A percentile compares a stretch with the other conserved stretches of the same genome.
Evolutionary conservation across 2,329 filamentous ascomycete species (phyloP).

Genomic region (Colletotrichum acutatum): DNA sequence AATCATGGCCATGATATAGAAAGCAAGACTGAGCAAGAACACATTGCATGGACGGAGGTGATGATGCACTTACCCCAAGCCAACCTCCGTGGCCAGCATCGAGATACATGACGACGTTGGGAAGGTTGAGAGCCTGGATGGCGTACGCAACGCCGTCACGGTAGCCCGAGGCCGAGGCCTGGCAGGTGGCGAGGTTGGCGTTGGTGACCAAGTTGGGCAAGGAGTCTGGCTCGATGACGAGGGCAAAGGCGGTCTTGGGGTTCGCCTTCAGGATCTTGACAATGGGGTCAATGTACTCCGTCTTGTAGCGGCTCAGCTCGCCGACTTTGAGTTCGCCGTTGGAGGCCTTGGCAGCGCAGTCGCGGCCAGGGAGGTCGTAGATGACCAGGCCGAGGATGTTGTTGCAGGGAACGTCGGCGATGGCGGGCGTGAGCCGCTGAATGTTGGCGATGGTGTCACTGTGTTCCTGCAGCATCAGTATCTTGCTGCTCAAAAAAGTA

Average conservation of each 20-base stretch:
- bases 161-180: conserved; percentile 64
- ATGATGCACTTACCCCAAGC: conserved; percentile 56
- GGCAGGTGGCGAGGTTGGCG: conserved; percentile 62
- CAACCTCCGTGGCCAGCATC: conserved; percentile 73
- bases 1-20: not conserved
- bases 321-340: conserved; percentile 71
- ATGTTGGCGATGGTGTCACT: conserved; percentile 53
- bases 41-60: not conserved
- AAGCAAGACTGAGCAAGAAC: not conserved
- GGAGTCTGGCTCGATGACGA: conserved; percentile 68
- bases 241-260: conserved; percentile 58
- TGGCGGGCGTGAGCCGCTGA: conserved; percentile 48
- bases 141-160: conserved; percentile 66
- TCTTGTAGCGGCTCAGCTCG: conserved; percentile 56
- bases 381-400: conserved; percentile 63
- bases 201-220: conserved; percentile 73
- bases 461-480: not conserved
- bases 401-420: conserved; percentile 49
- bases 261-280: conserved; percentile 62
- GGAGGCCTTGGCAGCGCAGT: conserved; percentile 71
- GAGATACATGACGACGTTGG: conserved; percentile 72
- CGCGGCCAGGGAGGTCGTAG: conserved; percentile 72
- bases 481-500: not conserved
- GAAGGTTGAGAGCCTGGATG: conserved; percentile 64
- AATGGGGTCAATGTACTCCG: conserved; percentile 58